These are phyloP conservation scores for Psidium friedrichsthalianum DNA, from an alignment of 345 rosid genomes.

Conservation along the genomic window DNA sequence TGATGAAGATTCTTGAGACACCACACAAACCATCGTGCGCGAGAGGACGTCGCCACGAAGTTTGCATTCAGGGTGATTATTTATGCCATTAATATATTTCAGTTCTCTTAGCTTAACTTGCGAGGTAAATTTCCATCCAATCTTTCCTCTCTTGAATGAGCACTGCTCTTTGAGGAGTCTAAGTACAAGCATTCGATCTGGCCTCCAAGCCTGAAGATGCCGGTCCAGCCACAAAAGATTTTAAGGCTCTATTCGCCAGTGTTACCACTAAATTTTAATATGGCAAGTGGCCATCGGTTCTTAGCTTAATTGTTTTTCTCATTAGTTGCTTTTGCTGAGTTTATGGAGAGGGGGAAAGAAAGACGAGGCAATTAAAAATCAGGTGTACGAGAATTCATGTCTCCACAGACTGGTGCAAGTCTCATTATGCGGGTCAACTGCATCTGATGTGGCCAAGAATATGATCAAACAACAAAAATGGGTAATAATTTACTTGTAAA, in stretches of 20 bases:
- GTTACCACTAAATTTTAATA: conserved; percentile 52
- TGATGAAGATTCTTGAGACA: conserved; percentile 92
- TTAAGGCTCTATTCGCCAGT: conserved; percentile 68
- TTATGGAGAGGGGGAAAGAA: neutral
- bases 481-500: neutral
- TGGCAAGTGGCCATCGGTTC: neutral
- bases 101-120: neutral
- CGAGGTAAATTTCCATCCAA: neutral
- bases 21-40: conserved; percentile 57
- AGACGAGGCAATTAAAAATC: neutral
- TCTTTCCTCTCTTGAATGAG: conserved; percentile 27
- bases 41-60: conserved; percentile 91
- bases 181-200: conserved; percentile 78
- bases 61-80: conserved; percentile 64
- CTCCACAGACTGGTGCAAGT: neutral
- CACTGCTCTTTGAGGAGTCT: conserved; percentile 60
- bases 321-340: neutral
- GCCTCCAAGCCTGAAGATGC: conserved; percentile 84
- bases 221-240: conserved; percentile 82
- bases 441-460: neutral
- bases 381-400: neutral
- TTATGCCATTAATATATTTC: neutral
- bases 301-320: neutral
- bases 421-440: neutral
- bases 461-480: neutral